phyloP scores from a whole-genome alignment of 345 rosid genomes.

The Odontarrhena argentea region DNA sequence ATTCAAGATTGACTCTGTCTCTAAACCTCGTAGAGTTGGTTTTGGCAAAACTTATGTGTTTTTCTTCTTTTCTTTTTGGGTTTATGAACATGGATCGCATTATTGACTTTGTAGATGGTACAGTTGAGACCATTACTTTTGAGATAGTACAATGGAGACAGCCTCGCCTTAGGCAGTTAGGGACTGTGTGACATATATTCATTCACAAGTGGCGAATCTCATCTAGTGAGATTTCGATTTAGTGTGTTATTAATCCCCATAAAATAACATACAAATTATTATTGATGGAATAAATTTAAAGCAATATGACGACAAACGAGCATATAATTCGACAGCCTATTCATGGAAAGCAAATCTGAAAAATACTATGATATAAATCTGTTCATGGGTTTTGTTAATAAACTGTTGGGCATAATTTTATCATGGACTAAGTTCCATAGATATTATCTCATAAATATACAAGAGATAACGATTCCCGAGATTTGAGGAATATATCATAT shows the following conservation, averaged over 20 bases:
- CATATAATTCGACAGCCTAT: constrained; percentile 24
- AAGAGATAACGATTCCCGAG: no score
- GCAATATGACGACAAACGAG: constrained; percentile 35
- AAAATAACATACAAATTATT: constrained; percentile 4
- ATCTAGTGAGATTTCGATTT: constrained; percentile 41
- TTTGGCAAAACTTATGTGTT: no score
- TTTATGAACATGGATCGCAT: constrained; percentile 5
- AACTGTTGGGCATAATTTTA: no score
- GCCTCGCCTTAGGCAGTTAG: background rate
- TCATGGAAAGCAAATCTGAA: constrained; percentile 1
- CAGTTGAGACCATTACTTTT: constrained; percentile 23
- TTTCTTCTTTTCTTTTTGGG: no score
- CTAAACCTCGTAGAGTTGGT: no score
- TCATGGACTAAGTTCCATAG: no score
- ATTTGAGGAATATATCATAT: no score
- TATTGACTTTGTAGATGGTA: constrained; percentile 29
- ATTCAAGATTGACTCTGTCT: no score
- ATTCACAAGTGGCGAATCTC: constrained; percentile 51
- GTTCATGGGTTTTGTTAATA: background rate
- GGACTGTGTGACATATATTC: constrained; percentile 23
- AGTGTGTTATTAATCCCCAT: constrained; percentile 27
- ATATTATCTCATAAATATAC: no score
- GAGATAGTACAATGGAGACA: constrained; percentile 35
- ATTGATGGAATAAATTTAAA: constrained; percentile 22
- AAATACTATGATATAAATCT: background rate